Percentiles rank a stretch among this genome's conserved stretches.
phyloP scores from a whole-genome alignment of 2,329 filamentous ascomycete genomes.

The Fusarium bulbicola region DNA sequence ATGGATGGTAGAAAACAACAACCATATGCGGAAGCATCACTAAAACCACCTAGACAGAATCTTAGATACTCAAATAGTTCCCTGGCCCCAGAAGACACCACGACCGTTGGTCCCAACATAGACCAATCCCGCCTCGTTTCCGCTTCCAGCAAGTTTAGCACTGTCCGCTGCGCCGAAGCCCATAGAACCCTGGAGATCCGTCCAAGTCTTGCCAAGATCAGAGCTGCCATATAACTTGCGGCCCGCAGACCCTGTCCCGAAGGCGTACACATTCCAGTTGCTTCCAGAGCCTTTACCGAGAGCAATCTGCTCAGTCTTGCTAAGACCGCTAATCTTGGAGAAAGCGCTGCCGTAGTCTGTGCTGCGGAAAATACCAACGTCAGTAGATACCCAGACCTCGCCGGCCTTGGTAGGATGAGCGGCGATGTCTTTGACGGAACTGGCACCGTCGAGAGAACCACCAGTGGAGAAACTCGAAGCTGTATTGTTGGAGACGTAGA shows the following conservation, averaged over 20 bases:
- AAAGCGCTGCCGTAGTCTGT: conserved; percentile 61
- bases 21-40: background rate
- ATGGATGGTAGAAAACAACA: accelerated
- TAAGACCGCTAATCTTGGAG: conserved; percentile 50
- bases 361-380: conserved; percentile 63
- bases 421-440: conserved; percentile 63
- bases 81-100: conserved; percentile 50
- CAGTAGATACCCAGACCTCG: conserved; percentile 67
- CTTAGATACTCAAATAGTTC: background rate
- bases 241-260: conserved; percentile 55
- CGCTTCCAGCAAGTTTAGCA: conserved; percentile 54
- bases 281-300: conserved; percentile 52
- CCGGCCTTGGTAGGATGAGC: conserved; percentile 66
- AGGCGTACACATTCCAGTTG: conserved; percentile 58
- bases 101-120: conserved; percentile 62
- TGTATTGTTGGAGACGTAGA: conserved; percentile 62
- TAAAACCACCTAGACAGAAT: background rate
- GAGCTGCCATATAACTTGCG: conserved; percentile 56
- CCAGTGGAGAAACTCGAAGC: conserved; percentile 56
- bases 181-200: conserved; percentile 55
- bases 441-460: conserved; percentile 51
- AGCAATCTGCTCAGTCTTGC: conserved; percentile 53
- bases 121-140: conserved; percentile 55
- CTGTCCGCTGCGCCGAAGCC: conserved; percentile 57
- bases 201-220: conserved; percentile 55